phyloP scores from a whole-genome alignment of 495 filamentous ascomycete species.

The Penicillium antarcticum region DNA sequence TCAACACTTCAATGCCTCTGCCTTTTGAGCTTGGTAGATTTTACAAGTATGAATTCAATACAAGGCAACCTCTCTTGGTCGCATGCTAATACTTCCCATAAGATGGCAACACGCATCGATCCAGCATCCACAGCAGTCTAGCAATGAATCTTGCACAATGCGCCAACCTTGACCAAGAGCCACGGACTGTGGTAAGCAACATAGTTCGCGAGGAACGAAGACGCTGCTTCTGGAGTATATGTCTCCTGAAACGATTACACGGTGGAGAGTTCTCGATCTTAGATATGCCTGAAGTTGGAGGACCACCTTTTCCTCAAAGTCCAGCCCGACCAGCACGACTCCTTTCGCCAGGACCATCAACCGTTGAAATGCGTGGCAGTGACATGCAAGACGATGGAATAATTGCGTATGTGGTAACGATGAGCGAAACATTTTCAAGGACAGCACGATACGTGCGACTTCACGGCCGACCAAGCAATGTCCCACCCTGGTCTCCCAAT shows the following conservation, averaged over 20 bases:
- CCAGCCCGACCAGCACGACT: slow-evolving; percentile 21
- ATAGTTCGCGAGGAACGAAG: slow-evolving; percentile 39
- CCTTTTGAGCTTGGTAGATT: slow-evolving; percentile 45
- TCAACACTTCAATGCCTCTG: slow-evolving; percentile 47
- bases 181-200: slow-evolving; percentile 13
- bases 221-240: slow-evolving; percentile 50
- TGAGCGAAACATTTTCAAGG: slow-evolving; percentile 44
- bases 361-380: slow-evolving; percentile 17
- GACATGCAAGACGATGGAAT: slow-evolving; percentile 42
- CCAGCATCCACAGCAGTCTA: slow-evolving; percentile 46
- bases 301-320: slow-evolving; percentile 34
- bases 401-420: slow-evolving; percentile 44
- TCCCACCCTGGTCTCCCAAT: slow-evolving; percentile 48
- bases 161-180: slow-evolving; percentile 37
- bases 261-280: slow-evolving; percentile 40
- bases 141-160: slow-evolving; percentile 47
- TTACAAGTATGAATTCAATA: slow-evolving; percentile 32
- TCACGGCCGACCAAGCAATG: slow-evolving; percentile 39
- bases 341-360: slow-evolving; percentile 18
- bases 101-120: slow-evolving; percentile 48
- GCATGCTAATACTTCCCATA: neutral
- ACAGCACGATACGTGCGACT: slow-evolving; percentile 43
- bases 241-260: slow-evolving; percentile 43
- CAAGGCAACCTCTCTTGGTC: neutral
- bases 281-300: slow-evolving; percentile 34